These are phyloP conservation scores for Botrytis paeoniae DNA, from an alignment of 2,329 filamentous ascomycete genomes.

Conservation along the genomic window DNA sequence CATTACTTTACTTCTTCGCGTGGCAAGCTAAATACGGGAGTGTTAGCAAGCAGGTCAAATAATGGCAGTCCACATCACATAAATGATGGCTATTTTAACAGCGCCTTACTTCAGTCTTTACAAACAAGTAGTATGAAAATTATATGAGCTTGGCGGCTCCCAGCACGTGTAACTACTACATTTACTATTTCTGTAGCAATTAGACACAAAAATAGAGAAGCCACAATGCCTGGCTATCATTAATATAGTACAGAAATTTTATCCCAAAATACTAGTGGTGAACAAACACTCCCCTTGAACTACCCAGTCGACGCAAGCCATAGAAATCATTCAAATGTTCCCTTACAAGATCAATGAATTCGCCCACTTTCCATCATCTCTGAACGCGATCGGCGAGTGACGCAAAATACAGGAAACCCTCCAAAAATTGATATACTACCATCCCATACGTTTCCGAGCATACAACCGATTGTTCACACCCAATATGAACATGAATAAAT, in stretches of 20 bases:
- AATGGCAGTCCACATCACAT: constrained; percentile 15
- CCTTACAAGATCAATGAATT: not conserved
- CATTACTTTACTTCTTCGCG: constrained; percentile 92
- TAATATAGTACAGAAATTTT: not conserved
- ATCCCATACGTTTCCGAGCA: not conserved
- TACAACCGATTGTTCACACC: not conserved
- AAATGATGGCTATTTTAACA: not conserved
- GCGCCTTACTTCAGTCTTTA: not conserved
- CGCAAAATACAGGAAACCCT: not conserved
- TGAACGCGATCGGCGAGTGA: not conserved
- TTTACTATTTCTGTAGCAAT: too few relatives aligned
- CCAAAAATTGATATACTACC: not conserved
- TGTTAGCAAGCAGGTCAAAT: constrained; percentile 48
- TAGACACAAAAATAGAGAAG: not conserved
- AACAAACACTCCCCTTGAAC: too few relatives aligned
- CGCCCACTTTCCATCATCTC: not conserved
- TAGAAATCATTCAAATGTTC: not conserved
- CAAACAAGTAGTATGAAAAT: not conserved
- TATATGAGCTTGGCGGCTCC: not conserved
- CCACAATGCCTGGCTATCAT: not conserved
- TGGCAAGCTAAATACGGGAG: constrained; percentile 98
- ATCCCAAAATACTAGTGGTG: not conserved
- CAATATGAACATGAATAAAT: not conserved
- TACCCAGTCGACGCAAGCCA: not conserved
- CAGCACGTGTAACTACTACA: not conserved